phyloP scores from a whole-genome alignment of 352 stramenopile genomes.

The Phytophthora sojae region DNA sequence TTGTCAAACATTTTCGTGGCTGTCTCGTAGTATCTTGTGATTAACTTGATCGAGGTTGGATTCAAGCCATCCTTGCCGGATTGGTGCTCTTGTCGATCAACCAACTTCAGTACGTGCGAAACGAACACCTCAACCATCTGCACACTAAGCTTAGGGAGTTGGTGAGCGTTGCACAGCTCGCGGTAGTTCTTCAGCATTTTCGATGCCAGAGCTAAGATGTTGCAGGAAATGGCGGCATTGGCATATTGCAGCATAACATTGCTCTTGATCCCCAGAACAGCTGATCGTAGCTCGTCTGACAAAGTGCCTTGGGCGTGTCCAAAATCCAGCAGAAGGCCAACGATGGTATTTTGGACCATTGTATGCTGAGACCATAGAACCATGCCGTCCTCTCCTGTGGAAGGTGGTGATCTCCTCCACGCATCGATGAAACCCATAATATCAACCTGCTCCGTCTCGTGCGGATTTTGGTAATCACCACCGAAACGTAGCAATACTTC shows the following conservation, averaged over 20 bases:
- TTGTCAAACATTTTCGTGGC: conserved; percentile 88
- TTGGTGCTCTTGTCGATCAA: conserved; percentile 66
- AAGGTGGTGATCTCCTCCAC: conserved; percentile 53
- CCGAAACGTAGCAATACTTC: conserved; percentile 44
- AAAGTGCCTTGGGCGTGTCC: conserved; percentile 41
- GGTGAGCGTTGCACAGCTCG: conserved; percentile 69
- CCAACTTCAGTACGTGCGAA: conserved; percentile 79
- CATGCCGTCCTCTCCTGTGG: conserved; percentile 61
- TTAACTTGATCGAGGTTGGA: conserved; percentile 48
- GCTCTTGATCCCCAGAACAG: conserved; percentile 42
- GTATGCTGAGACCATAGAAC: conserved; percentile 67
- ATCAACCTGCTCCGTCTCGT: conserved; percentile 13
- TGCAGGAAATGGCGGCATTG: conserved; percentile 65
- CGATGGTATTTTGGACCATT: conserved; percentile 61
- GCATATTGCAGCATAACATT: conserved; percentile 76
- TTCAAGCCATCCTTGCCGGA: conserved; percentile 14
- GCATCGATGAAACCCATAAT: conserved; percentile 41
- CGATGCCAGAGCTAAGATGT: conserved; percentile 75
- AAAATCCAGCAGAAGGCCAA: conserved; percentile 40
- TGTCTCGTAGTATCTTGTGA: conserved; percentile 77
- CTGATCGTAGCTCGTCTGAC: conserved; percentile 35
- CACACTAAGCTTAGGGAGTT: conserved; percentile 78
- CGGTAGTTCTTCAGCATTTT: conserved; percentile 84
- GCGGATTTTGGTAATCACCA: conserved; percentile 13
- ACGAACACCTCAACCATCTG: conserved; percentile 87